These are phyloP conservation scores for Crassisporium funariophilum DNA, from an alignment of 768 basidiomycete species.

Conservation along the genomic window DNA sequence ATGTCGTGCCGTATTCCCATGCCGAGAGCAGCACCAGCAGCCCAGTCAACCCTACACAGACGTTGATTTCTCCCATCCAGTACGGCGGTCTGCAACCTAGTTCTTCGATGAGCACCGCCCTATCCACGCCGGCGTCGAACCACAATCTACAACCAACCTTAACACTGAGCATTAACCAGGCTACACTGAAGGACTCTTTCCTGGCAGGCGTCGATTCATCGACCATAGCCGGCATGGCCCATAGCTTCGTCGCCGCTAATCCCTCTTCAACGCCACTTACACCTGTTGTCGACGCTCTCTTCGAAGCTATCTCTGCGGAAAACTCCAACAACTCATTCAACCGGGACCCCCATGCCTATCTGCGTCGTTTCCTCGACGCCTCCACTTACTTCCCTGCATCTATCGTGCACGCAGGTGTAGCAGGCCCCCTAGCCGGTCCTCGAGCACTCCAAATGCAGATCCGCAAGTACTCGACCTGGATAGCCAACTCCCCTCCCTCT, in stretches of 20 bases:
- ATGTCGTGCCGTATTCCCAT: constrained; percentile 42
- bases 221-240: constrained; percentile 56
- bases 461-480: constrained; percentile 59
- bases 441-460: constrained; percentile 62
- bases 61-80: constrained; percentile 40
- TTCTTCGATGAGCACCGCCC: constrained; percentile 22
- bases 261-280: constrained; percentile 53
- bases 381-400: constrained; percentile 50
- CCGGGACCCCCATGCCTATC: constrained; percentile 40
- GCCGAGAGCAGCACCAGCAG: constrained; percentile 37
- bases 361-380: constrained; percentile 56
- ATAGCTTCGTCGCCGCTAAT: constrained; percentile 47
- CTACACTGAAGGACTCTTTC: constrained; percentile 48
- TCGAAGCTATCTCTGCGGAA: constrained; percentile 51
- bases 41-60: constrained; percentile 35
- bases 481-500: constrained; percentile 31
- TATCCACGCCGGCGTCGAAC: constrained; percentile 26
- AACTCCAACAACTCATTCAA: constrained; percentile 30
- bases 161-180: constrained; percentile 31
- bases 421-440: constrained; percentile 57
- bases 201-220: constrained; percentile 47
- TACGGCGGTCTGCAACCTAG: constrained; percentile 42
- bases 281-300: constrained; percentile 53
- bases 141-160: constrained; percentile 23
- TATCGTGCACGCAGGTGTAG: constrained; percentile 54